Base-by-base conservation (phyloP, 2,329 filamentous ascomycete species). In the Botrytis tulipae region DNA sequence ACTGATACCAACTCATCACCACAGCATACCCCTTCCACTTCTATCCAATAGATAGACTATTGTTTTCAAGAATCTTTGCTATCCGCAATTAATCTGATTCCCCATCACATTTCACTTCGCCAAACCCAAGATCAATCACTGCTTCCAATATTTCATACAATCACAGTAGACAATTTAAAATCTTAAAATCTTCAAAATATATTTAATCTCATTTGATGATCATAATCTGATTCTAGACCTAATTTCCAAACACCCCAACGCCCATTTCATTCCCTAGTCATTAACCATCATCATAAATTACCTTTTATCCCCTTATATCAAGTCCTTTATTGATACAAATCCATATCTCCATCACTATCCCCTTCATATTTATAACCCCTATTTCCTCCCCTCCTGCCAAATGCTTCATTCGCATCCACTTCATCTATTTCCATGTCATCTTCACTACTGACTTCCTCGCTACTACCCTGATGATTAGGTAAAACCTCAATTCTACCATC, bases 401-500 rank as follows among this genome's bases (percentile, higher is more conserved):
- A 72, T 20, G 65, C 44, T 25, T 90, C 87, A 18, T 84, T 85
- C 60, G 85, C 84, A 62, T 92, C 84, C 54, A 85, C 86, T 75
- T 87, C 75, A 89, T 87, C 84, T 25, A 86, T 84, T 67, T 86
- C 84, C 76, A 90, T 80, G 79, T 97, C 94, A 20, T 92, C 91
- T 29, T 92, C 84, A 0, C 91, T 92, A 79, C 93, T 91, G 14
- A 48, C 67, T 3, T 91, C 90, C 18, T 93, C 92, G 48, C 87
- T 85, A 20, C 88, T 87, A 74, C 94, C 92, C 12, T 91, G 90
- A 35, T 98, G 96, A 82, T 99, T 98, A 10, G 94, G 86, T 37
- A 96, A 80, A 2, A 99, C 94, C 3, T 89, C 84, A 74, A 98
- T 91, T 82, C 93, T 93, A 63, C 93, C 93, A 76, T 94, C 90